phyloP scores from a whole-genome alignment of 2,329 filamentous ascomycete genomes.

The Aureobasidium lini region DNA sequence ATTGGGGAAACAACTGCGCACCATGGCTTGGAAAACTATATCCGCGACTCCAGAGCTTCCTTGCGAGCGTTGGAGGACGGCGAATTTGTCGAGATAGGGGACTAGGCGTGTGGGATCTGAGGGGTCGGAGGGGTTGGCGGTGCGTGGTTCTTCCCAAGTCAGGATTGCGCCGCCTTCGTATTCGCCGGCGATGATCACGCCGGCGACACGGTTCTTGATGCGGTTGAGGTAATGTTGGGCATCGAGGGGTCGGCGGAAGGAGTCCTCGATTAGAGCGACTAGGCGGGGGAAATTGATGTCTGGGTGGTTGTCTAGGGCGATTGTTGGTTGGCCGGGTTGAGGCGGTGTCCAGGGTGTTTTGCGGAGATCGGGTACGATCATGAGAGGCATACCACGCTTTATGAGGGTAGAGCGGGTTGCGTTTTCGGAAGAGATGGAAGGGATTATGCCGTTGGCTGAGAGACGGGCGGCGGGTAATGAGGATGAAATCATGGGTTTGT shows the following conservation, averaged over 20 bases:
- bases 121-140: not conserved
- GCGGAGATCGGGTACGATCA: slow-evolving; percentile 67
- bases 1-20: slow-evolving; percentile 74
- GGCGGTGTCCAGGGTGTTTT: slow-evolving; percentile 61
- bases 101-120: slow-evolving; percentile 56
- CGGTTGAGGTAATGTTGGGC: slow-evolving; percentile 73
- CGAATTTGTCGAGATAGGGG: slow-evolving; percentile 96
- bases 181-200: slow-evolving; percentile 88
- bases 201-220: slow-evolving; percentile 74
- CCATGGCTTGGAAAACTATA: slow-evolving; percentile 94
- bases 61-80: slow-evolving; percentile 79
- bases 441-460: slow-evolving; percentile 24
- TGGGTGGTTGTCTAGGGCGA: slow-evolving; percentile 65
- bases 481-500: slow-evolving; percentile 87
- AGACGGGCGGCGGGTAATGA: slow-evolving; percentile 72
- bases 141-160: slow-evolving; percentile 77
- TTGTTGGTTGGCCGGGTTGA: slow-evolving; percentile 46
- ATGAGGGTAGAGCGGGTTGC: slow-evolving; percentile 53
- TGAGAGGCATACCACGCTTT: slow-evolving; percentile 85
- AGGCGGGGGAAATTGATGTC: slow-evolving; percentile 77
- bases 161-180: slow-evolving; percentile 94
- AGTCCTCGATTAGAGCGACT: slow-evolving; percentile 84
- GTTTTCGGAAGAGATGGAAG: slow-evolving; percentile 25
- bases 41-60: slow-evolving; percentile 82
- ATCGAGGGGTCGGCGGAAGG: slow-evolving; percentile 78